These are phyloP conservation scores for Claviceps pusilla DNA, from an alignment of 2,329 filamentous ascomycete species.

Conservation along the genomic window DNA sequence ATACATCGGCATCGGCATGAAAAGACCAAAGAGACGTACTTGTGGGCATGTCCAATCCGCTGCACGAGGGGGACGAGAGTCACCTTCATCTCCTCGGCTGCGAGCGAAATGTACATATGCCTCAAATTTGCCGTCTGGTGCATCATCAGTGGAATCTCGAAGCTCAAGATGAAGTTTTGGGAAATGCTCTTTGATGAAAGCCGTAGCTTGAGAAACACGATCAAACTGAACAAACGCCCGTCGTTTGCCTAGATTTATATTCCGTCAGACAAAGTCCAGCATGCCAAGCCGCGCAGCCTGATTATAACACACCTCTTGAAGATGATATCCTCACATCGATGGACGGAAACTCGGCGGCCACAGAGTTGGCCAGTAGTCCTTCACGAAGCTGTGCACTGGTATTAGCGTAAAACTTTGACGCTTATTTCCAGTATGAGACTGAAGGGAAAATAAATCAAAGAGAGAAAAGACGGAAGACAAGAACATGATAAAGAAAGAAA, in stretches of 20 bases:
- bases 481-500: neutral
- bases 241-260: slow-evolving; percentile 16
- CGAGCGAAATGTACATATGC: slow-evolving; percentile 28
- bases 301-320: slow-evolving; percentile 16
- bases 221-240: slow-evolving; percentile 29
- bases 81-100: slow-evolving; percentile 19
- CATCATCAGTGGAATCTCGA: slow-evolving; percentile 22
- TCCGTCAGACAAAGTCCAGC: neutral
- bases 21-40: slow-evolving; percentile 11
- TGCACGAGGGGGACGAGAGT: slow-evolving; percentile 11
- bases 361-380: slow-evolving; percentile 18
- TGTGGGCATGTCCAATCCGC: slow-evolving; percentile 22
- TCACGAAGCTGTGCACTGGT: slow-evolving; percentile 20
- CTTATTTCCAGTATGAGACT: neutral
- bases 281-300: too few relatives aligned
- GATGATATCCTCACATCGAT: slow-evolving; percentile 26
- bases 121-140: slow-evolving; percentile 22
- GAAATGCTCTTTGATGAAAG: slow-evolving; percentile 28
- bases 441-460: too few relatives aligned
- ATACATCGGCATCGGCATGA: neutral
- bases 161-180: slow-evolving; percentile 24
- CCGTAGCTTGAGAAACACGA: slow-evolving; percentile 23
- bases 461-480: neutral
- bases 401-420: neutral
- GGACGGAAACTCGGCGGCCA: slow-evolving; percentile 20